Evolutionary conservation across 257 asterid species (phyloP), one percentile per base, ranked within the genome.

Genomic region (Coffea canephora): DNA sequence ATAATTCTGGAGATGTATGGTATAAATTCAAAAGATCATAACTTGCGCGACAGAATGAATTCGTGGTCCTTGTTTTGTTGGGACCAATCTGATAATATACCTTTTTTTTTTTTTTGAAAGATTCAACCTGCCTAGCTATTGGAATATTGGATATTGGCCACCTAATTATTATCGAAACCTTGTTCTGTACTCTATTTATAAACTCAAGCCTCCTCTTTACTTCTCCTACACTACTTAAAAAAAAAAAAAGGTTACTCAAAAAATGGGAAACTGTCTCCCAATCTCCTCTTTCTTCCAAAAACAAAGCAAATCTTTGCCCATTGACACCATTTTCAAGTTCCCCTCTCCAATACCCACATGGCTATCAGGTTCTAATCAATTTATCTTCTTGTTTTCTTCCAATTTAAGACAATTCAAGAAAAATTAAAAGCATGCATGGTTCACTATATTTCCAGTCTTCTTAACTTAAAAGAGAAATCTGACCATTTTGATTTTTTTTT

Each of bases 301-400:
- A 6, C 66, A 69, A 67, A 65, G 25, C 14, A 72, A 43, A 72
- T 39, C 87, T 81, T 74, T 87, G 81, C 96, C 99, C 34, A 83
- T 93, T 67, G 91, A 91, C 78, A 76, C 91, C 84, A 15, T 71
- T 77, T 93, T 93, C 95, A 87, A 83, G 80, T 83, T 93, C 36
- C 94, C 99, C 36, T 82, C 93, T 36, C 84, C 96, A 48, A 83
- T 88, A 77, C 93, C 97, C 59, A 36, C 88, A 61, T 91, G 94
- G 91, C 91, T 94, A 15, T 21, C 84, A 81, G 96, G 97, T 94
- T 50, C 18, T 70, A 23, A 19, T 45, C 59, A 8, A 1, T 2
- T 57, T 43, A 66, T 41, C 19, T 73, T 69, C 19, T 14, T 34
- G 25, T 68, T 10, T 16, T 41, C 34, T 31, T 13, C 5, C 13